Evolutionary conservation across 2,329 filamentous ascomycete species (phyloP), one percentile per base, ranked within the genome.

Genomic region (Knoxdaviesia capensis): DNA sequence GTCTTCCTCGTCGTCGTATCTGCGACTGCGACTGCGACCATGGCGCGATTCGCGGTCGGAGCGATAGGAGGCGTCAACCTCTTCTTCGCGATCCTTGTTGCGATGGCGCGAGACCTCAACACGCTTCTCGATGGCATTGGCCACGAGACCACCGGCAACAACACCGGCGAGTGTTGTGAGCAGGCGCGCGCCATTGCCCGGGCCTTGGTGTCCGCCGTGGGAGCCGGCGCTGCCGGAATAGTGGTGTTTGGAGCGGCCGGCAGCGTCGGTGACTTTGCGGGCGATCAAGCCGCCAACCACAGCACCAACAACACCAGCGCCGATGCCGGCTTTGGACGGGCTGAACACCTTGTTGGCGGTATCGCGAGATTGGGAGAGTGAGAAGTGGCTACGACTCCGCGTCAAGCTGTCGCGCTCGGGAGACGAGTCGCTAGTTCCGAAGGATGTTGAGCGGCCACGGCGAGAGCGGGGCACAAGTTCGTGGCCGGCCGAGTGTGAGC

Each of bases 281-380:
- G 64, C 68, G n/a, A 66, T 66, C 7, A 70, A 53, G 3, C 69
- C 69, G 34, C 69, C 69, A 1, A 71, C 62, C 1, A 72, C 58
- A 28, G 69, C 69, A 10, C 69, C 69, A 3, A 73, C 52, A 6
- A 73, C 59, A 29, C 67, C 63, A 6, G 63, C 62, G 35, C 68
- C 66, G 3, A 73, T 54, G 4, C 69, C 69, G 1, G 64, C 57
- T 2, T 57, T 56, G 5, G 65, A 65, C 41, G 62, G 59, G 34
- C 63, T 64, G 48, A 73, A 71, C 39, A 61, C 64, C 45, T 61
- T 56, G 38, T 64, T 56, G 37, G 69, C 53, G 8, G 20, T 20
- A 3, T 20, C 20, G 20, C 20, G 20, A 20, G 20, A 20, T 20
- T 20, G 20, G 20, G 20, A 20, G 20, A 20, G 20, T 20, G 20